Evolutionary conservation across 306 rosid species (phyloP), one percentile per base, ranked within the genome.

Genomic region (Styphnolobium japonicum): DNA sequence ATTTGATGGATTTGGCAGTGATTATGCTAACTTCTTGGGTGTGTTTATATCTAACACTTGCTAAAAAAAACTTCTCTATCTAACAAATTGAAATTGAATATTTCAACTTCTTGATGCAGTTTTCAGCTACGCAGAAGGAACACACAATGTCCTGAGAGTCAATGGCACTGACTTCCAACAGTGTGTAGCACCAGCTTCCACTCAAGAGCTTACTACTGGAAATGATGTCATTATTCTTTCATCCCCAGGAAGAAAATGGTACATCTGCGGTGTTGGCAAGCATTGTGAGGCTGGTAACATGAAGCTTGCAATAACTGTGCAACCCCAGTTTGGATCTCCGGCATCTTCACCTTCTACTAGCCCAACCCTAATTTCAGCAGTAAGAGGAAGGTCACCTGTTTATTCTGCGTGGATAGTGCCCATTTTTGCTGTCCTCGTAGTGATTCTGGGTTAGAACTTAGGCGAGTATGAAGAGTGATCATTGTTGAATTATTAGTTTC

Each of bases 221-320:
- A 74, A 80, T 7, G 89, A 86, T 65, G 84, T 49, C 0, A 78
- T 86, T 15, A 33, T 23, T 43, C 74, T 90, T 1, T 46, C 80
- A 72, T 43, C 85, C 16, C 4, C 87, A 0, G 90, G 89, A 27
- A 86, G 55, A 12, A 88, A 86, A 72, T 88, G 92, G 92, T 86
- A 84, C 79, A 77, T 86, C 14, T 86, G 90, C 19, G 86, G 86
- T 9, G 63, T 86, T 63, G 29, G 36, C 18, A 2, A 19, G 37
- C 88, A 86, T 55, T 88, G 90, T 51, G 73, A 34, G 7, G 40
- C 2, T 7, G 90, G 82, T 7, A 68, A 73, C 9, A 77, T 79
- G 82, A 90, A 80, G 87, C 83, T 89, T 53, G 21, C 68, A 51
- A 84, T 87, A 19, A 84, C 71, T 2, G 93, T 87, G 29, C 60